phyloP scores from a whole-genome alignment of 2,329 filamentous ascomycete genomes.

The Aspergillus alliaceus region DNA sequence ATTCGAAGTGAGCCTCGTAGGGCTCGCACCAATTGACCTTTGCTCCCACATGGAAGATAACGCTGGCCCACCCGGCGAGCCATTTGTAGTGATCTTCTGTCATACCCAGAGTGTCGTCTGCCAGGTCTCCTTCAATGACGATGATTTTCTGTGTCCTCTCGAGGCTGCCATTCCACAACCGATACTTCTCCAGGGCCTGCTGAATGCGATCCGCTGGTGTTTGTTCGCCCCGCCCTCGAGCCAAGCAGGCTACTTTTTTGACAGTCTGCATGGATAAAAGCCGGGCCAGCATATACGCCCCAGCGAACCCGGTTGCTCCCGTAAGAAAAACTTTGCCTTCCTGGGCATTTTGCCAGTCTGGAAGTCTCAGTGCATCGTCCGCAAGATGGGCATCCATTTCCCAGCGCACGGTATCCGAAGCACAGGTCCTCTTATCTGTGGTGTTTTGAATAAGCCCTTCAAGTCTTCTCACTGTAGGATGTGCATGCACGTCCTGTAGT shows the following conservation, averaged over 20 bases:
- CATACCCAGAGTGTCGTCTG: conserved; percentile 57
- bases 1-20: conserved; percentile 65
- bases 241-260: conserved; percentile 65
- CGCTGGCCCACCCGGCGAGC: conserved; percentile 63
- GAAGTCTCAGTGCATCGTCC: not conserved
- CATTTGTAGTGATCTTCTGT: conserved; percentile 9
- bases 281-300: conserved; percentile 70
- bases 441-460: not conserved
- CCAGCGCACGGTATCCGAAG: too few species aligned
- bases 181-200: conserved; percentile 10
- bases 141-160: conserved; percentile 67
- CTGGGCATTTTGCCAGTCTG: conserved; percentile 17
- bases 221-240: conserved; percentile 60
- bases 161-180: conserved; percentile 4
- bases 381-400: too few species aligned
- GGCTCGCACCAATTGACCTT: conserved; percentile 70
- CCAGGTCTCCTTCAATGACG: too few species aligned
- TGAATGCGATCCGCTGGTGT: conserved; percentile 16
- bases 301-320: conserved; percentile 83
- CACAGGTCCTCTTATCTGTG: too few species aligned
- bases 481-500: not conserved
- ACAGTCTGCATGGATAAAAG: conserved; percentile 58
- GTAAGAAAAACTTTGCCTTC: conserved; percentile 65
- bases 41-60: conserved; percentile 76
- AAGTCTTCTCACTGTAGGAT: not conserved